These are phyloP conservation scores for Malassezia psittaci DNA, from an alignment of 1,284 basidiomycete genomes.

Conservation along the genomic window DNA sequence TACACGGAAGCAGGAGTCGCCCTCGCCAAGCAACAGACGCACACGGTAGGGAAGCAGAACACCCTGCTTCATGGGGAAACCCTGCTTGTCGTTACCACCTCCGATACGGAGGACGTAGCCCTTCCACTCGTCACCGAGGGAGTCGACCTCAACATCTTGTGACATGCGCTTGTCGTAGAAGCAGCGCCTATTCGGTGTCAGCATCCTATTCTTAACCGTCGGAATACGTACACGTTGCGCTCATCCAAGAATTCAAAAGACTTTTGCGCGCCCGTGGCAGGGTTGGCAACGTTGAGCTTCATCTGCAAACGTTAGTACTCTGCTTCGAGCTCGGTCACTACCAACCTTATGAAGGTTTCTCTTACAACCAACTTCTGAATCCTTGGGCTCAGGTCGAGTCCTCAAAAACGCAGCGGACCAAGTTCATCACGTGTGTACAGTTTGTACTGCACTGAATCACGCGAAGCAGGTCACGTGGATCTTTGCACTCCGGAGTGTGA, in stretches of 20 bases:
- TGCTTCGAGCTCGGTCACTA: constrained; percentile 50
- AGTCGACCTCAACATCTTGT: constrained; percentile 84
- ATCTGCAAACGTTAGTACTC: constrained; percentile 51
- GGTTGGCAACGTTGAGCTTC: constrained; percentile 96
- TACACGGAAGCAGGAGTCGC: constrained; percentile 92
- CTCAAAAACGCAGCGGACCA: constrained; percentile 11
- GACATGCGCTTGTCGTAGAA: constrained; percentile 95
- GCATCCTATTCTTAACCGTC: not conserved
- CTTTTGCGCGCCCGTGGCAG: constrained; percentile 91
- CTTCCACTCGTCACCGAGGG: constrained; percentile 89
- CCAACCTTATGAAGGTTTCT: constrained; percentile 19
- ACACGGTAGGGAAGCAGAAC: constrained; percentile 90
- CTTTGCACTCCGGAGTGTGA: not conserved
- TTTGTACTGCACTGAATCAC: constrained; percentile 9
- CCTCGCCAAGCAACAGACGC: constrained; percentile 81
- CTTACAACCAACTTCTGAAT: constrained; percentile 14
- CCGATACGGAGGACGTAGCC: constrained; percentile 96
- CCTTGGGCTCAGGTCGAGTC: not conserved
- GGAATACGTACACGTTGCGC: constrained; percentile 57
- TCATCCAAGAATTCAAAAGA: constrained; percentile 82
- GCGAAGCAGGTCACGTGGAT: constrained; percentile 3
- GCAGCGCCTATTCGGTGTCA: constrained; percentile 54
- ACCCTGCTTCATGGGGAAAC: constrained; percentile 98
- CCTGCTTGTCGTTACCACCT: constrained; percentile 76
- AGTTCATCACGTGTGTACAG: constrained; percentile 12